Conservation (phyloP, 768 basidiomycete genomes). For the Mycena capillaripes region DNA sequence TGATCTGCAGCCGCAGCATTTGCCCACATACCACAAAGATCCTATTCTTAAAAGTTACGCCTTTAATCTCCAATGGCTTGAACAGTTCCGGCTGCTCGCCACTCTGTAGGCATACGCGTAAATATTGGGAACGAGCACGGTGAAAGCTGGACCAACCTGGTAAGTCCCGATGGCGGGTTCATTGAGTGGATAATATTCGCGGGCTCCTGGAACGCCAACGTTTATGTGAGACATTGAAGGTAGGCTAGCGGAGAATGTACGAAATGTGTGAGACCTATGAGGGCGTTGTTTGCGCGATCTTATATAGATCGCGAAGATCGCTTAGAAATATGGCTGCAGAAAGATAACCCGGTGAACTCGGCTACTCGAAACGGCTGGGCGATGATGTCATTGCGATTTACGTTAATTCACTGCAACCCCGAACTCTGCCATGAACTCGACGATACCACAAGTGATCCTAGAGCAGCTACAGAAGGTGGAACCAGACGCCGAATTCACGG, state of each 20-base stretch:
- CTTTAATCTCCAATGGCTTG: slow-evolving; percentile 72
- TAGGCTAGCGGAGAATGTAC: neutral
- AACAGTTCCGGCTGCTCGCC: slow-evolving; percentile 71
- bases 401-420: too few species aligned
- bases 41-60: slow-evolving; percentile 79
- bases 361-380: too few species aligned
- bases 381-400: too few species aligned
- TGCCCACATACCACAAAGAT: slow-evolving; percentile 76
- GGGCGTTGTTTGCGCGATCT: too few species aligned
- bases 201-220: slow-evolving; percentile 60
- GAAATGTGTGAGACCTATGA: too few species aligned
- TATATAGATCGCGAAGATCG: too few species aligned
- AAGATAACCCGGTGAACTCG: too few species aligned
- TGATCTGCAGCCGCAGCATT: neutral
- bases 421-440: neutral
- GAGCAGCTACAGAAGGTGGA: slow-evolving; percentile 64
- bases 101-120: slow-evolving; percentile 54
- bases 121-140: neutral
- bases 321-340: too few species aligned
- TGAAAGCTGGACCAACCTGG: slow-evolving; percentile 25
- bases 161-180: slow-evolving; percentile 67
- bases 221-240: slow-evolving; percentile 52
- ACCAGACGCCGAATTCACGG: slow-evolving; percentile 62
- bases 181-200: slow-evolving; percentile 73
- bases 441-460: slow-evolving; percentile 53